A percentile compares a stretch with the other conserved stretches of the same genome.
phyloP scores from a whole-genome alignment of 345 rosid genomes.

The Lenwebbia sp. region DNA sequence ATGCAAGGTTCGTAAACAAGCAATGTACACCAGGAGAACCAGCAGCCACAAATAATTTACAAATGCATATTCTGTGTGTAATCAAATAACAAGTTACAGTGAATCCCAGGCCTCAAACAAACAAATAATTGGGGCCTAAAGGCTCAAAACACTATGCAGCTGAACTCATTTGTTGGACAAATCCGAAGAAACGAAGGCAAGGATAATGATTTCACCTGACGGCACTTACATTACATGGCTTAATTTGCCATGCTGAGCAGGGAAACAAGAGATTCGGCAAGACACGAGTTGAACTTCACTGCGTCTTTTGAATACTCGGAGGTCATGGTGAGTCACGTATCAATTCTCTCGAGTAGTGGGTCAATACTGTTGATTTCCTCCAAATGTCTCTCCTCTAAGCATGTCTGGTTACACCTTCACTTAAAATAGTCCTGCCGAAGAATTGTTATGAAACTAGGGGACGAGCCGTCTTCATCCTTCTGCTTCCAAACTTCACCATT shows the following conservation, averaged over 20 bases:
- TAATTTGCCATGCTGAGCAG: background rate
- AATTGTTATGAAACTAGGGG: conserved; percentile 28
- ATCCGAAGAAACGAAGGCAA: background rate
- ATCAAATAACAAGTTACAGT: background rate
- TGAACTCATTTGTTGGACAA: background rate
- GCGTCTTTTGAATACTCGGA: background rate
- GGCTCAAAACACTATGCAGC: background rate
- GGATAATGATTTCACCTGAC: background rate
- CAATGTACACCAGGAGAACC: background rate
- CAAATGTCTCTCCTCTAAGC: background rate
- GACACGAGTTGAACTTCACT: background rate
- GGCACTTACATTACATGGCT: background rate
- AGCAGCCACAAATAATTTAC: background rate
- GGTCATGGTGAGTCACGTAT: background rate
- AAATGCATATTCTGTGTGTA: background rate
- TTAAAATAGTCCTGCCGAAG: conserved; percentile 54
- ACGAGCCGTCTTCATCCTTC: conserved; percentile 45
- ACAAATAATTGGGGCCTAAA: background rate
- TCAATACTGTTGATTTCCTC: background rate
- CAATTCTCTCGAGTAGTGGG: background rate
- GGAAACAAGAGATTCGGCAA: background rate
- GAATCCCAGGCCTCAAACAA: background rate
- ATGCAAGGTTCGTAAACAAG: background rate
- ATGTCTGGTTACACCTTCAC: conserved; percentile 4
- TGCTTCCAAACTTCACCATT: conserved; percentile 48